These are phyloP conservation scores for sunflower (Helianthus annuus) DNA, from an alignment of 129 eudicot genomes.

Conservation along the genomic window HanXRQr2.0-SUNRISE NC_035449.2:54402929-54403428, in stretches of 20 bases:
- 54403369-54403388: conserved; percentile 7
- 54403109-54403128: conserved; percentile 70
- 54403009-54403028: neutral
- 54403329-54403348: neutral
- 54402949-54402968: too few relatives aligned
- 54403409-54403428: conserved; percentile 47
- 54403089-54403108: conserved; percentile 82
- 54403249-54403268: conserved; percentile 21
- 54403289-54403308: conserved; percentile 5
- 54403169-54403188: conserved; percentile 53
- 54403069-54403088: conserved; percentile 69
- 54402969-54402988: neutral
- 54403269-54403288: conserved; percentile 4
- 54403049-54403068: conserved; percentile 34
- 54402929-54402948: too few relatives aligned
- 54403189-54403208: conserved; percentile 16
- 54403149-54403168: conserved; percentile 18
- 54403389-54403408: conserved; percentile 48
- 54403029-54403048: neutral
- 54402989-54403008: too few relatives aligned
- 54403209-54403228: conserved; percentile 18
- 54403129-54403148: neutral
- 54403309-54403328: neutral
- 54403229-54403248: conserved; percentile 23
- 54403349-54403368: too few relatives aligned